phyloP scores from a whole-genome alignment of 2,329 filamentous ascomycete genomes.

The Chalaropsis ovoidea region DNA sequence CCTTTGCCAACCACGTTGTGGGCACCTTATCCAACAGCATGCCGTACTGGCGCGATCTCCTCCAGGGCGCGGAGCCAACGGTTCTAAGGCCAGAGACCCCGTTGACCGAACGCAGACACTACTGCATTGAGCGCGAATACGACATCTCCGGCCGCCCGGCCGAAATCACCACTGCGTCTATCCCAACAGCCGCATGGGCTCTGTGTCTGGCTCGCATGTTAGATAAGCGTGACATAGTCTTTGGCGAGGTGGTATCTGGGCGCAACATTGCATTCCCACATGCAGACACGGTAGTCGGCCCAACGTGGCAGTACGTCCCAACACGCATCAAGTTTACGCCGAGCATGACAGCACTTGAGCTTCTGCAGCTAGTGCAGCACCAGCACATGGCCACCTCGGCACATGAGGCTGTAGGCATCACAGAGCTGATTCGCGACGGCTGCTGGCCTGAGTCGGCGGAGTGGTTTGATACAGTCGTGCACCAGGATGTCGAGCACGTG shows the following conservation, averaged over 20 bases:
- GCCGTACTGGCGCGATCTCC: conserved; percentile 51
- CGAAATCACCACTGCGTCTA: conserved; percentile 52
- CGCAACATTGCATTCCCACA: conserved; percentile 45
- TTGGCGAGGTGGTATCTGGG: conserved; percentile 56
- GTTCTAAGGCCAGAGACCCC: conserved; percentile 35
- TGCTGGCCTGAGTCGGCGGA: conserved; percentile 35
- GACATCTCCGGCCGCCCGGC: conserved; percentile 40
- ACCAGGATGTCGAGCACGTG: conserved; percentile 53
- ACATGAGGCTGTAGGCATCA: conserved; percentile 46
- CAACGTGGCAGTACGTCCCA: conserved; percentile 58
- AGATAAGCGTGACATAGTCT: conserved; percentile 47
- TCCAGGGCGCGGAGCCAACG: conserved; percentile 44
- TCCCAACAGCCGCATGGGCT: conserved; percentile 59
- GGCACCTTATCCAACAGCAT: conserved; percentile 41
- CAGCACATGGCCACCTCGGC: conserved; percentile 48
- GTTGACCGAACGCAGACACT: conserved; percentile 34
- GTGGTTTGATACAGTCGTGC: conserved; percentile 48
- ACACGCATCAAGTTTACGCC: conserved; percentile 47
- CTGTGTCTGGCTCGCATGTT: conserved; percentile 49
- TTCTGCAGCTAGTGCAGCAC: conserved; percentile 45
- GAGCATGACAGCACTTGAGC: conserved; percentile 42
- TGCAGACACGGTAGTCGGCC: conserved; percentile 50
- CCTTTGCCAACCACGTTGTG: conserved; percentile 38
- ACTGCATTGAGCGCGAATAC: conserved; percentile 36
- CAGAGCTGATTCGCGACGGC: conserved; percentile 44